phyloP scores from a whole-genome alignment of 495 filamentous ascomycete genomes.

The Penicillium nucicola region DNA sequence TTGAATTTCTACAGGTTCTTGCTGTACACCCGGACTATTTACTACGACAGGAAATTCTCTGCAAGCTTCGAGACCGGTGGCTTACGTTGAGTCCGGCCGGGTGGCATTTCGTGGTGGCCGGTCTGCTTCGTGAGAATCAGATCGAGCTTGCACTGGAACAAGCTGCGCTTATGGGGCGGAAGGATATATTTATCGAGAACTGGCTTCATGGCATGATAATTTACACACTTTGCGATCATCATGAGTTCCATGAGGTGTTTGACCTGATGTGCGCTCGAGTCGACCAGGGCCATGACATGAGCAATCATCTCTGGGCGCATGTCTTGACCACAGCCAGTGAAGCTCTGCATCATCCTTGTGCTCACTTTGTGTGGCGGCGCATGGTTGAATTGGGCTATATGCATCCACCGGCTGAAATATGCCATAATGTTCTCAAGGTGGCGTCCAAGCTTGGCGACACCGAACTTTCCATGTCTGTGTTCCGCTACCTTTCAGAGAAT shows the following conservation, averaged over 20 bases:
- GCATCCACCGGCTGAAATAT: constrained; percentile 62
- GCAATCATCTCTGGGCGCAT: constrained; percentile 58
- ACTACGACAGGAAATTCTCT: constrained; percentile 65
- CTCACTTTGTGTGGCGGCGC: constrained; percentile 60
- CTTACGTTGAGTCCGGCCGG: constrained; percentile 60
- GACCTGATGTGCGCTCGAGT: constrained; percentile 57
- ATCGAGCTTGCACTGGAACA: constrained; percentile 77
- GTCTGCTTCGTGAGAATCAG: constrained; percentile 74
- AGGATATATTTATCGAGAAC: constrained; percentile 50
- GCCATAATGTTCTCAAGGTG: constrained; percentile 62
- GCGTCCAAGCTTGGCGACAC: constrained; percentile 65
- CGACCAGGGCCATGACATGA: constrained; percentile 43
- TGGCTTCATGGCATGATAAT: constrained; percentile 79
- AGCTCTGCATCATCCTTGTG: constrained; percentile 50
- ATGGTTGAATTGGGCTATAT: constrained; percentile 56
- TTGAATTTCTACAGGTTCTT: constrained; percentile 50
- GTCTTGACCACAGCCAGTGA: constrained; percentile 66
- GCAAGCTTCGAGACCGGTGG: constrained; percentile 63
- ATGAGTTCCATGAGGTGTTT: constrained; percentile 74
- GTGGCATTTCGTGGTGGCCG: constrained; percentile 65
- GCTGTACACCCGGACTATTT: constrained; percentile 85
- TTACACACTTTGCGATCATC: constrained; percentile 62
- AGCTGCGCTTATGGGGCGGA: constrained; percentile 61
- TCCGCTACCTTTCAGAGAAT: constrained; percentile 40
- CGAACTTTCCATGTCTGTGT: constrained; percentile 47